phyloP scores from a whole-genome alignment of 2,329 filamentous ascomycete genomes.

The Alternaria metachromatica region DNA sequence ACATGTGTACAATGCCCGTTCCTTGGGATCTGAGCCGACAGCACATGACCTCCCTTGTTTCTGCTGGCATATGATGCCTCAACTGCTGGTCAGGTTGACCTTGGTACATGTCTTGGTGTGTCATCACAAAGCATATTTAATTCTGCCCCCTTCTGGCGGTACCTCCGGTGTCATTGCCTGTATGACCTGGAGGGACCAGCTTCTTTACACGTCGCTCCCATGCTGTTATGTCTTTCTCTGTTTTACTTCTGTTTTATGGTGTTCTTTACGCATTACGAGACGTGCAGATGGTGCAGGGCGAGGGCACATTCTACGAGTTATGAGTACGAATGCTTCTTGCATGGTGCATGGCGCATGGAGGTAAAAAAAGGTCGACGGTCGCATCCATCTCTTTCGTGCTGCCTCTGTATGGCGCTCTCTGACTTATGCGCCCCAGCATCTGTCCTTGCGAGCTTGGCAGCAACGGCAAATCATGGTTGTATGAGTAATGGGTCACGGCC shows the following conservation, averaged over 20 bases:
- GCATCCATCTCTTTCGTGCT: constrained; percentile 37
- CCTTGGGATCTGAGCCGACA: constrained; percentile 4
- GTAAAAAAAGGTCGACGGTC: constrained; percentile 31
- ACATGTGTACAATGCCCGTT: constrained; percentile 11
- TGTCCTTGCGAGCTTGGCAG: constrained; percentile 10
- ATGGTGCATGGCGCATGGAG: constrained; percentile 44
- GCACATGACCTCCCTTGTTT: not conserved
- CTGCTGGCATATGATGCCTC: not conserved
- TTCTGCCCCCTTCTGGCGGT: constrained; percentile 27
- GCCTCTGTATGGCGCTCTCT: constrained; percentile 11
- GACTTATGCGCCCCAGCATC: not conserved
- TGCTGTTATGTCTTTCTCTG: constrained; percentile 1
- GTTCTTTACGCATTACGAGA: constrained; percentile 19
- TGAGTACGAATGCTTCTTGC: constrained; percentile 23
- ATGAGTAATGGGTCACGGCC: constrained; percentile 39
- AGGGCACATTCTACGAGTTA: constrained; percentile 18
- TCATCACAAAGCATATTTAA: constrained; percentile 35
- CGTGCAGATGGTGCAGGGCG: constrained; percentile 31
- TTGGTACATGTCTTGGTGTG: constrained; percentile 5
- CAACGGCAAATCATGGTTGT: constrained; percentile 29
- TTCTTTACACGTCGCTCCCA: constrained; percentile 16
- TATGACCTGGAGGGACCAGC: constrained; percentile 36
- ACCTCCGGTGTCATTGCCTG: constrained; percentile 27
- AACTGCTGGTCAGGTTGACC: constrained; percentile 9
- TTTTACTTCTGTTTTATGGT: constrained; percentile 11